These are phyloP conservation scores for Astragalus glycyphyllos DNA, from an alignment of 306 rosid species.

Conservation along the genomic window DNA sequence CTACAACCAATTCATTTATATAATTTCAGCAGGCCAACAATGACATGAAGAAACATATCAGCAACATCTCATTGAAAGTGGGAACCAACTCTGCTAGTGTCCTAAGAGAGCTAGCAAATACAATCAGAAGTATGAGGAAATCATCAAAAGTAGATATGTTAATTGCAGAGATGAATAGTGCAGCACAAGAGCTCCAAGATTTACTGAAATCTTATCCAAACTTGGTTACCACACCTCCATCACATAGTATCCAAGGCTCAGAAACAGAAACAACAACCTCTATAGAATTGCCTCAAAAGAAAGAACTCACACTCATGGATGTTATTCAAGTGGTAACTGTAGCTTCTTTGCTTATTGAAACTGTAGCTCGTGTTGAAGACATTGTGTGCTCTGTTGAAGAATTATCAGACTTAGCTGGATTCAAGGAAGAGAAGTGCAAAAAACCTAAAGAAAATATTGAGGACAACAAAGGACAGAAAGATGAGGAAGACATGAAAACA, in stretches of 20 bases:
- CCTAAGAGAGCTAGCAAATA: conserved; percentile 62
- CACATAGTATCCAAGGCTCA: conserved; percentile 1
- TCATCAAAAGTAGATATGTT: conserved; percentile 56
- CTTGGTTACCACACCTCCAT: not conserved
- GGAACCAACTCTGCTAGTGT: conserved; percentile 54
- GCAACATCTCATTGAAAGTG: conserved; percentile 51
- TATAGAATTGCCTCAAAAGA: not conserved
- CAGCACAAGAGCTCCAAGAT: conserved; percentile 57
- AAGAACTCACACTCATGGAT: conserved; percentile 52
- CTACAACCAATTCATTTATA: not conserved
- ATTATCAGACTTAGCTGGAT: conserved; percentile 57
- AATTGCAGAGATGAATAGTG: conserved; percentile 62
- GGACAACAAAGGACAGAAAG: not conserved
- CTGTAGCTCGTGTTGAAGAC: conserved; percentile 60
- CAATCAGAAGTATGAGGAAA: conserved; percentile 63
- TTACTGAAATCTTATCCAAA: conserved; percentile 59
- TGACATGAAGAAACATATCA: conserved; percentile 54
- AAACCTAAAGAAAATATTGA: conserved; percentile 1
- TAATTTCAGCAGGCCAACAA: conserved; percentile 54
- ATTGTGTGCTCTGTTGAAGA: conserved; percentile 64
- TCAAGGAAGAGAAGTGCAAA: not conserved
- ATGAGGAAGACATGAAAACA: conserved; percentile 7
- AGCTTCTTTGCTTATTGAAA: conserved; percentile 67
- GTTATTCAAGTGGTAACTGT: conserved; percentile 69
- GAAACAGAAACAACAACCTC: not conserved